A percentile compares a stretch with the other conserved stretches of the same genome.
These are phyloP conservation scores for Escovopsis sp. DNA, from an alignment of 2,329 filamentous ascomycete genomes.

Conservation along the genomic window DNA sequence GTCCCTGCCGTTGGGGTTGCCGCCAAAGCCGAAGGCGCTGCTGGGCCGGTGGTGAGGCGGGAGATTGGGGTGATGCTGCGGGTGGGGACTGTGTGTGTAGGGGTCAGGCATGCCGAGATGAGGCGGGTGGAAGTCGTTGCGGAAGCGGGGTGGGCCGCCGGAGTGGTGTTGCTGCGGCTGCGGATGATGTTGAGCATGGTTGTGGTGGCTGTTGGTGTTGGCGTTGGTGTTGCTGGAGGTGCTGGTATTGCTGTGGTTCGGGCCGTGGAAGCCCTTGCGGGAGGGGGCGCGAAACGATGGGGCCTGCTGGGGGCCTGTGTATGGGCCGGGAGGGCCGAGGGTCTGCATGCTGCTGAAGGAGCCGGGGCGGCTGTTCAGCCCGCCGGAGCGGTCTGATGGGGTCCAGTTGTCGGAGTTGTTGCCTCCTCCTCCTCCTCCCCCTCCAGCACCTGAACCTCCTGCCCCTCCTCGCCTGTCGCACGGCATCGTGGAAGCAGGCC, in stretches of 20 bases:
- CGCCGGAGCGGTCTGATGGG: conserved; percentile 8
- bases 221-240: conserved; percentile 13
- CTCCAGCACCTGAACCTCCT: too few relatives aligned
- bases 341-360: conserved; percentile 5
- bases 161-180: conserved; percentile 13
- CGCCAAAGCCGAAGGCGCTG: conserved; percentile 9
- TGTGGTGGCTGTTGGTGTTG: conserved; percentile 8
- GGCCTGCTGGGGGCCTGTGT: conserved; percentile 3
- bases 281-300: conserved; percentile 11
- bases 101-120: conserved; percentile 10
- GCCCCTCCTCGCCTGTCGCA: conserved; percentile 12
- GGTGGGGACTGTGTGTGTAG: conserved; percentile 8
- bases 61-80: conserved; percentile 8
- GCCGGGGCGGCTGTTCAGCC: conserved; percentile 7
- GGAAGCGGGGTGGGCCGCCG: conserved; percentile 11
- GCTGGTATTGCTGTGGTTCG: conserved; percentile 14
- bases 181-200: conserved; percentile 7
- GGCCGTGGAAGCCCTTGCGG: conserved; percentile 5
- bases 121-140: conserved; percentile 18
- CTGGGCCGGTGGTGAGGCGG: conserved; percentile 8
- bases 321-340: not conserved
- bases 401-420: conserved; percentile 9
- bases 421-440: too few relatives aligned
- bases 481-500: conserved; percentile 12
- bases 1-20: conserved; percentile 9